Evolutionary conservation across 148 eudicot species (phyloP), one percentile per base, ranked within the genome.

Genomic region (Arbutus unedo): DNA sequence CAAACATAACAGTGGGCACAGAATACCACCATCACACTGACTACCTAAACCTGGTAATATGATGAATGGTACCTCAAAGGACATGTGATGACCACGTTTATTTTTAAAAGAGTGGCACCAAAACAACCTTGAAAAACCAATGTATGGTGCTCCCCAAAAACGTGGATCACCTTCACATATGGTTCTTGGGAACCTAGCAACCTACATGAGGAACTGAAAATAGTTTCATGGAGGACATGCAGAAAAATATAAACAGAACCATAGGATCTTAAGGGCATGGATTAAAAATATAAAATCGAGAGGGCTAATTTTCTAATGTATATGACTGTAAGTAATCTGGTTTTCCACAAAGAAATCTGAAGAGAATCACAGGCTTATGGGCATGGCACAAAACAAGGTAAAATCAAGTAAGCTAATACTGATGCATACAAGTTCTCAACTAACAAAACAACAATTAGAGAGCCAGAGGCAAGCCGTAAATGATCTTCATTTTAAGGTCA

Each of bases 261-360:
- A 70, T 70, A 41, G 74, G 19, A 70, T 70, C 74, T 38, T 41
- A 41, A 31, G 11, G 47, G 53, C 23, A 73, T 73, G 11, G 50
- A 44, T 47, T 44, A 41, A 50, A 80, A 53, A 68, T 5, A 16
- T 70, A 80, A 80, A 80, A 80, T 38, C 23, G 68, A 70, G 18
- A 8, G 41, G 19, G 47, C 43, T 53, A 7, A 67, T n/a, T 66
- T 66, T 44, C 13, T 23, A 16, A 66, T 51, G 60, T 16, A 44
- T 13, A 23, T 4, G 11, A 18, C n/a, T 9, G 8, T 9, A 8
- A 62, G 38, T 9, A 62, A 62, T 43, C 23, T 71, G 76, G 50
- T 7, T 72, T 15, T 44, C 76, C 49, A 18, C 76, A 15, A 72
- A 13, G n/a, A 72, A 6, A 44, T 44, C 43, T 6, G 9, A 16